Evolutionary conservation across 768 basidiomycete species (phyloP), one percentile per base, ranked within the genome.

Genomic region (Mycena vulgaris): DNA sequence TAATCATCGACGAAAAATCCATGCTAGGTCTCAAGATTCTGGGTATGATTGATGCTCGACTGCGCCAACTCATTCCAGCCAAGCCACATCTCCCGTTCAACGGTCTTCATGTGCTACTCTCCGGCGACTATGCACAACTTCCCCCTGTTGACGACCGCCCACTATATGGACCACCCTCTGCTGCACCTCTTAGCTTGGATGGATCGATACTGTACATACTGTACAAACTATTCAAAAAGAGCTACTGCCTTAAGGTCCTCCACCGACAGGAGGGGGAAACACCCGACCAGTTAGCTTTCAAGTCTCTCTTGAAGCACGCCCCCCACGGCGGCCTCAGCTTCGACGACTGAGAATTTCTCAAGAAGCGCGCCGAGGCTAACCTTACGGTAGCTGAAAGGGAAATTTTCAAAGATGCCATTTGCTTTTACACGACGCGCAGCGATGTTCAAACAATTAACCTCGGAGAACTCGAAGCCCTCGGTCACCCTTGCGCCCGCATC

Each of bases 41-140:
- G 13, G 66, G n/a, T n/a, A 45, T 49, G 37, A 66, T 71, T 11
- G 70, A 71, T 23, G 60, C 70, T 3, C 16, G 66, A 5, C 62
- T 72, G 0, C 71, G 71, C 8, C 71, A 72, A 23, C 0, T 69
- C 3, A 14, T 37, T 10, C 71, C 71, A 5, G 19, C 5, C 0
- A 6, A 3, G 11, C 21, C 37, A 11, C 35, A 56, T 31, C 30
- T 56, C 14, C 42, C 60, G 16, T 69, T 72, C 42, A 68, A 48
- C 8, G 68, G 72, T 21, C 19, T 69, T 23, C 37, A 70, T 37
- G 25, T 73, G 2, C 21, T 48, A 10, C 42, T 69, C 17, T 45
- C 30, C 23, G 68, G 72, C 3, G 72, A 73, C 25, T 73, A 70
- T 40, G 72, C 72, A 0, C 72, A 73, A 49, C 55, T 73, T 3